Percentiles rank a stretch among this genome's conserved stretches.
phyloP scores from a whole-genome alignment of 108 stramenopile species.

The Bacterosira constricta region DNA sequence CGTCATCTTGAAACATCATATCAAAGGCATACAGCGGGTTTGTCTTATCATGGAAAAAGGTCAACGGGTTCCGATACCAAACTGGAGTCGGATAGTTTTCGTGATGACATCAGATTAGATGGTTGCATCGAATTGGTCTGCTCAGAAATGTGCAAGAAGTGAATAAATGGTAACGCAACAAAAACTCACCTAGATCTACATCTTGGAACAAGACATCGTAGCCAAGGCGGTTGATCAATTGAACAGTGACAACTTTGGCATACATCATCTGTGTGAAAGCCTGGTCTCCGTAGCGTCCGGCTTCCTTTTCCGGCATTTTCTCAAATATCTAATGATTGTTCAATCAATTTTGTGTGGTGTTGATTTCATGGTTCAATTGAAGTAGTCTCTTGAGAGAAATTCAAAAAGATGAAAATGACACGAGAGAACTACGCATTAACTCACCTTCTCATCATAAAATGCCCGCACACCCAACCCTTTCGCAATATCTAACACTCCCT shows the following conservation, averaged over 20 bases:
- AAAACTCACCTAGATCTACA: conserved; percentile 7
- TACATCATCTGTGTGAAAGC: conserved; percentile 72
- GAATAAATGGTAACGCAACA: not conserved
- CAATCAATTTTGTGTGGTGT: not conserved
- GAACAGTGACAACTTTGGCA: conserved; percentile 63
- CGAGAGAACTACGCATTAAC: not conserved
- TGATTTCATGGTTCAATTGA: conserved; percentile 1
- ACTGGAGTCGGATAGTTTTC: not conserved
- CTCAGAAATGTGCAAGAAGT: not conserved
- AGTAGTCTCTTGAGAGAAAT: not conserved
- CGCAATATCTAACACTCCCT: conserved; percentile 50
- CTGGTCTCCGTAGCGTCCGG: conserved; percentile 54
- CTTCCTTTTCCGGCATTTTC: conserved; percentile 48
- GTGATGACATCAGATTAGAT: not conserved
- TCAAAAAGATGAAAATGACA: not conserved
- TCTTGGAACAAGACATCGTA: conserved; percentile 71
- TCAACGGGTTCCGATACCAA: conserved; percentile 66
- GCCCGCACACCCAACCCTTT: conserved; percentile 46
- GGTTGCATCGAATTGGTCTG: not conserved
- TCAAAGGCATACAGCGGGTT: conserved; percentile 60
- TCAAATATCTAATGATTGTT: conserved; percentile 21
- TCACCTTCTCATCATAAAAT: conserved; percentile 53
- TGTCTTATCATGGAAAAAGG: conserved; percentile 57
- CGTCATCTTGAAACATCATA: conserved; percentile 91
- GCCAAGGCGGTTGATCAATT: conserved; percentile 52